Conservation (phyloP, 108 stramenopile species). For the Cyclotella sp. region DNA sequence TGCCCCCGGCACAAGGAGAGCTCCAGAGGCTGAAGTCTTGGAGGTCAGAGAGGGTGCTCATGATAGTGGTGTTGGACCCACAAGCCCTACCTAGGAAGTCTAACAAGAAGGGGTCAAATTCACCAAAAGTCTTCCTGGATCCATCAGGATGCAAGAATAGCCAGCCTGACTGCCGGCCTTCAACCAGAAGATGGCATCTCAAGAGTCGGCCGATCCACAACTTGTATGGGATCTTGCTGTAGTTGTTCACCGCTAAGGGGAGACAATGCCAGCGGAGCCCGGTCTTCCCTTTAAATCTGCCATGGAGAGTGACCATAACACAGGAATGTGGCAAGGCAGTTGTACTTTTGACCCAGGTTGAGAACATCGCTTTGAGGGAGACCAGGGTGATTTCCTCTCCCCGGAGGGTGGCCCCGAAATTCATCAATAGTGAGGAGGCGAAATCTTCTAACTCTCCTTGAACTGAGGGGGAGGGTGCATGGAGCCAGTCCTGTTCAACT, state of each 20-base stretch:
- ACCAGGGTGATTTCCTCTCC: constrained; percentile 4
- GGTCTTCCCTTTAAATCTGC: not conserved
- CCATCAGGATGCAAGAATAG: not conserved
- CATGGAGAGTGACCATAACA: not conserved
- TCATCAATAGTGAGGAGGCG: not conserved
- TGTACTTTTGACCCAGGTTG: not conserved
- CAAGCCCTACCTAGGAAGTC: not conserved
- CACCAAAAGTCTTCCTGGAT: not conserved
- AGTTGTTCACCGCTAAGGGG: not conserved
- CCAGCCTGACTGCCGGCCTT: not conserved
- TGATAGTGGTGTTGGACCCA: not conserved
- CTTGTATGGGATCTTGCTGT: not conserved
- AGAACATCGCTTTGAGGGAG: not conserved
- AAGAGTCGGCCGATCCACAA: not conserved
- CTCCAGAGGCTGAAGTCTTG: constrained; percentile 1
- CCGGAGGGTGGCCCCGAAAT: not conserved
- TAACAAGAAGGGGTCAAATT: not conserved
- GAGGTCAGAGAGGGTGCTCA: not conserved
- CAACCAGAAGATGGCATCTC: not conserved
- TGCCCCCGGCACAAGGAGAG: not conserved
- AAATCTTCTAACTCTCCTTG: not conserved
- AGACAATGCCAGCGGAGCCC: not conserved
- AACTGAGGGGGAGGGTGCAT: not conserved
- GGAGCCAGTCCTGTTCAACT: not conserved
- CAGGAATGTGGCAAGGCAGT: not conserved